Evolutionary conservation across 768 basidiomycete species (phyloP).

Genomic region (Piloderma croceum): DNA sequence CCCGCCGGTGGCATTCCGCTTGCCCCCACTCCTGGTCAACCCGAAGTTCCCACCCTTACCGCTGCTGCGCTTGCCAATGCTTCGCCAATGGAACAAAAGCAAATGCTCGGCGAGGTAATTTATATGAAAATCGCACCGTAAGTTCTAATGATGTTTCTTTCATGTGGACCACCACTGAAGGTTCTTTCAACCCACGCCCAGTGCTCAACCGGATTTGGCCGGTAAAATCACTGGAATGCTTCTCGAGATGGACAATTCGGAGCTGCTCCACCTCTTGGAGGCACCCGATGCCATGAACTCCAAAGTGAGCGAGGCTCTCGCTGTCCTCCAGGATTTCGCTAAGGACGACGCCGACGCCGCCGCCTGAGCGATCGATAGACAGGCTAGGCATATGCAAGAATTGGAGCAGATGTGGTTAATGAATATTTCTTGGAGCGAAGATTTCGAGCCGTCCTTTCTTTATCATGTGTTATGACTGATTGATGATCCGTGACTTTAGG

Average conservation of each 20-base stretch:
- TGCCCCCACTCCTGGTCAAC: conserved; percentile 39
- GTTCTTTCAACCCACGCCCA: conserved; percentile 35
- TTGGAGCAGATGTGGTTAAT: neutral
- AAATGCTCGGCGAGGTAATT: conserved; percentile 95
- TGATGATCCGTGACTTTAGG: conserved; percentile 34
- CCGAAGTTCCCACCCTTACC: conserved; percentile 53
- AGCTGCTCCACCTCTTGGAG: conserved; percentile 87
- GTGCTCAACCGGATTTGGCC: conserved; percentile 89
- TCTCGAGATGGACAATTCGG: conserved; percentile 96
- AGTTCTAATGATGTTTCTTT: conserved; percentile 29
- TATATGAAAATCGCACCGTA: conserved; percentile 86
- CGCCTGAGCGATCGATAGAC: no score
- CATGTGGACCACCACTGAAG: conserved; percentile 3
- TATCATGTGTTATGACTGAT: conserved; percentile 31
- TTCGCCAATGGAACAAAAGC: conserved; percentile 86
- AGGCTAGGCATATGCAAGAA: conserved; percentile 15
- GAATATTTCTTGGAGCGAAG: conserved; percentile 28
- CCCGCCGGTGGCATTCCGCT: conserved; percentile 29
- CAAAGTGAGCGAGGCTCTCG: conserved; percentile 90
- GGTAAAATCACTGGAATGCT: conserved; percentile 99
- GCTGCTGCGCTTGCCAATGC: conserved; percentile 57
- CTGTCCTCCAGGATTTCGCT: conserved; percentile 82
- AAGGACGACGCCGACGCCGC: conserved; percentile 24
- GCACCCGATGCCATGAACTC: conserved; percentile 71
- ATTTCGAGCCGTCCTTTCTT: conserved; percentile 47